Conservation (phyloP, 495 filamentous ascomycete species). For the Neurospora africana region DNA sequence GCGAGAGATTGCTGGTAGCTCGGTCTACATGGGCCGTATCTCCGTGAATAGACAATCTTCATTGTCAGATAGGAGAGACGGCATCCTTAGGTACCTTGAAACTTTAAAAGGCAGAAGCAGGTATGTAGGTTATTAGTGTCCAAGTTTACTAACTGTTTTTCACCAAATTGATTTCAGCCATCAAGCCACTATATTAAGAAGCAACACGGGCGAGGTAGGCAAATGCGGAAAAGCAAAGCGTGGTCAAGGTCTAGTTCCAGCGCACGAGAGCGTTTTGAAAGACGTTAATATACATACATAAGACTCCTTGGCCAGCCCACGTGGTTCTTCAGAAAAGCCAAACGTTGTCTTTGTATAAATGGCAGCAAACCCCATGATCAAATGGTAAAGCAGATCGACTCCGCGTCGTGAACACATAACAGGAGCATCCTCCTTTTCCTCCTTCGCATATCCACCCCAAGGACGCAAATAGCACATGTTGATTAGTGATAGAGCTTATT, state of each 20-base stretch:
- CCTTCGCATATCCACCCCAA: background rate
- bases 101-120: background rate
- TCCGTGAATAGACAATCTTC: background rate
- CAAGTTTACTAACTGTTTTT: background rate
- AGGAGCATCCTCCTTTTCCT: background rate
- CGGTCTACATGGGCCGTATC: background rate
- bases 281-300: conserved; percentile 15
- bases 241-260: background rate
- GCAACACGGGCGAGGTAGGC: background rate
- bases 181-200: background rate
- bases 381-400: background rate
- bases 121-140: background rate
- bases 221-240: background rate
- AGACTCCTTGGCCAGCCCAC: conserved; percentile 19
- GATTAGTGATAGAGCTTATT: background rate
- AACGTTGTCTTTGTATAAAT: background rate
- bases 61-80: background rate
- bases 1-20: background rate
- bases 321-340: background rate
- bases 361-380: background rate
- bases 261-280: background rate
- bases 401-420: background rate
- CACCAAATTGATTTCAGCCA: background rate
- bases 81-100: background rate
- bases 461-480: background rate